A percentile compares a stretch with the other conserved stretches of the same genome.
phyloP scores from a whole-genome alignment of 169 alveolate genomes.

The Eimeria tenella region DNA sequence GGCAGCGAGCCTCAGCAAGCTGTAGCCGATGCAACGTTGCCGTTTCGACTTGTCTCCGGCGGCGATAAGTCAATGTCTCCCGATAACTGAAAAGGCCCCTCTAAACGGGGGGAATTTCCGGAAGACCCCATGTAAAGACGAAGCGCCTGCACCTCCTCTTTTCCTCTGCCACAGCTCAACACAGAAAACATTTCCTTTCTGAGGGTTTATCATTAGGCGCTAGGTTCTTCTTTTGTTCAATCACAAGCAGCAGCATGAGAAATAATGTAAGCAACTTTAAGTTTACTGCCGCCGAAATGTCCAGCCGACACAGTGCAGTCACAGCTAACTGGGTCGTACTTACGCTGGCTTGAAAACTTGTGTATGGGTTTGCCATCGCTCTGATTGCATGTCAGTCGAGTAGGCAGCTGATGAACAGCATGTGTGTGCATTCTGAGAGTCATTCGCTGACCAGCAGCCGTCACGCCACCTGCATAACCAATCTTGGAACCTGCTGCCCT shows the following conservation, averaged over 20 bases:
- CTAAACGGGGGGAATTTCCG: not conserved
- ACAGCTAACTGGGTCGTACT: constrained; percentile 1
- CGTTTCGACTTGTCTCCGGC: not conserved
- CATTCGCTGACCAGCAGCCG: constrained; percentile 22
- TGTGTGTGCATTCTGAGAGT: not conserved
- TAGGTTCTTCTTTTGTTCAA: no score
- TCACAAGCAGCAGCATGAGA: constrained; percentile 5
- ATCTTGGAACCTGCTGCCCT: constrained; percentile 51
- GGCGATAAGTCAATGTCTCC: not conserved
- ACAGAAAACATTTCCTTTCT: not conserved
- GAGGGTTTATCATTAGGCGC: no score
- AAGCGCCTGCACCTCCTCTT: constrained; percentile 50
- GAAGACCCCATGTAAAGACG: constrained; percentile 17
- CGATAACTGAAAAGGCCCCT: constrained; percentile 48
- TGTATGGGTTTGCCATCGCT: constrained; percentile 22
- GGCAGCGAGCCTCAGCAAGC: not conserved
- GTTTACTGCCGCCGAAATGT: no score
- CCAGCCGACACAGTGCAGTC: not conserved
- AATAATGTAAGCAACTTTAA: not conserved
- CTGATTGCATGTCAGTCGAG: not conserved
- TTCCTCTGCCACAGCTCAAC: constrained; percentile 14
- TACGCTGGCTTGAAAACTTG: constrained; percentile 49
- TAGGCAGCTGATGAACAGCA: not conserved
- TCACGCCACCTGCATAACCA: constrained; percentile 9
- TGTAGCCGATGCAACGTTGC: not conserved